A percentile compares a stretch with the other conserved stretches of the same genome.
Evolutionary conservation across 805 yeast species (phyloP).

Genomic region (Metschnikowia vanudenii): DNA sequence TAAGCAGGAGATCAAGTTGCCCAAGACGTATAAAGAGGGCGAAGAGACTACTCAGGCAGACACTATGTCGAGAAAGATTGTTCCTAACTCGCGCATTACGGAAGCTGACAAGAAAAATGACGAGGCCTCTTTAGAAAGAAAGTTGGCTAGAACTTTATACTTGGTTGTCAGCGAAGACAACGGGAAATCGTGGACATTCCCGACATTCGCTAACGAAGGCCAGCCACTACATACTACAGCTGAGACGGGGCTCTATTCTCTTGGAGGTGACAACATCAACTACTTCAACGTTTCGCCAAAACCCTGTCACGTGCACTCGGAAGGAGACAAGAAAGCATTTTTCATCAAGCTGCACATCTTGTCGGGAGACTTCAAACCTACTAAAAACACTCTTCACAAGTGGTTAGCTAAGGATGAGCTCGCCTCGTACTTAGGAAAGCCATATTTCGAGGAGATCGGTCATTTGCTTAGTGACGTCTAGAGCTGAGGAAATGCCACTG

Average conservation of each 20-base stretch:
- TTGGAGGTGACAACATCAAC: slow-evolving; percentile 77
- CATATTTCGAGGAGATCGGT: slow-evolving; percentile 56
- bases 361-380: slow-evolving; percentile 68
- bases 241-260: slow-evolving; percentile 62
- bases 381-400: slow-evolving; percentile 50
- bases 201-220: slow-evolving; percentile 55
- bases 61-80: slow-evolving; percentile 66
- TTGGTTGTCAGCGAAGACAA: slow-evolving; percentile 54
- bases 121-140: slow-evolving; percentile 69
- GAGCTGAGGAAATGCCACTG: slow-evolving; percentile 3
- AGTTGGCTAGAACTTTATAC: slow-evolving; percentile 76
- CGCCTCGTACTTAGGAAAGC: slow-evolving; percentile 45
- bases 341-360: slow-evolving; percentile 83
- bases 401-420: slow-evolving; percentile 89
- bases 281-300: slow-evolving; percentile 89
- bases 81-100: slow-evolving; percentile 69
- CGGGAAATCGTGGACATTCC: slow-evolving; percentile 66
- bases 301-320: slow-evolving; percentile 60
- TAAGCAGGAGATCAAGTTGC: slow-evolving; percentile 76
- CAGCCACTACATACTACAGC: slow-evolving; percentile 68
- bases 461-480: slow-evolving; percentile 47
- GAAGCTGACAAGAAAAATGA: slow-evolving; percentile 71
- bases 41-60: slow-evolving; percentile 29
- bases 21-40: slow-evolving; percentile 51
- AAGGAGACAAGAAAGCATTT: slow-evolving; percentile 49